Evolutionary conservation across 805 yeast genomes (phyloP).

Genomic region (Priceomyces medius): DNA sequence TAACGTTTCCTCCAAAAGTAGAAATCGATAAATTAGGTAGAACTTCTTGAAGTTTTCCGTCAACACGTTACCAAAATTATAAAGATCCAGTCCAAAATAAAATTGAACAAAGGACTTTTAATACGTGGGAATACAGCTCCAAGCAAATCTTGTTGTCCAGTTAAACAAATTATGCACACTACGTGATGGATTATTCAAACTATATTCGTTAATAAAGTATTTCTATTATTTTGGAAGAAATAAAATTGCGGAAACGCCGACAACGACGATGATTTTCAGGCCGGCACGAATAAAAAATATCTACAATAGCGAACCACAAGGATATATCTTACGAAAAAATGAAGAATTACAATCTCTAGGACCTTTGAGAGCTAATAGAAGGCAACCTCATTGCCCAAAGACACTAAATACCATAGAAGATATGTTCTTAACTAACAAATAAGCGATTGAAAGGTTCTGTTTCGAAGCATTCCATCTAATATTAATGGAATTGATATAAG

Average conservation of each 20-base stretch:
- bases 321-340: neutral
- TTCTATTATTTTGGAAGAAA: slow-evolving; percentile 3
- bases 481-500: neutral
- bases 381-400: neutral
- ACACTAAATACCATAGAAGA: neutral
- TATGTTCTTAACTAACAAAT: neutral
- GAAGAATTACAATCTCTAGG: neutral
- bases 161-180: neutral
- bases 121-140: neutral
- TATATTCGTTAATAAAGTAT: neutral
- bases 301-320: neutral
- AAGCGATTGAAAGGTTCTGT: neutral
- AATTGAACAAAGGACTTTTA: neutral
- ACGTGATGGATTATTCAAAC: neutral
- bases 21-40: neutral
- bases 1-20: neutral
- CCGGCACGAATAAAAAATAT: slow-evolving; percentile 1
- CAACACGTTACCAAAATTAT: neutral
- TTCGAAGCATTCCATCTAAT: neutral
- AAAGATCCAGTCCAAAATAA: neutral
- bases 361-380: neutral
- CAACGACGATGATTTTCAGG: slow-evolving; percentile 10
- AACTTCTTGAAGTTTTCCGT: neutral
- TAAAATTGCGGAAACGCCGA: slow-evolving; percentile 15
- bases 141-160: neutral